A percentile compares a stretch with the other conserved stretches of the same genome.
Conservation (phyloP, 352 stramenopile species). For the Globisporangium apiculatum region DNA sequence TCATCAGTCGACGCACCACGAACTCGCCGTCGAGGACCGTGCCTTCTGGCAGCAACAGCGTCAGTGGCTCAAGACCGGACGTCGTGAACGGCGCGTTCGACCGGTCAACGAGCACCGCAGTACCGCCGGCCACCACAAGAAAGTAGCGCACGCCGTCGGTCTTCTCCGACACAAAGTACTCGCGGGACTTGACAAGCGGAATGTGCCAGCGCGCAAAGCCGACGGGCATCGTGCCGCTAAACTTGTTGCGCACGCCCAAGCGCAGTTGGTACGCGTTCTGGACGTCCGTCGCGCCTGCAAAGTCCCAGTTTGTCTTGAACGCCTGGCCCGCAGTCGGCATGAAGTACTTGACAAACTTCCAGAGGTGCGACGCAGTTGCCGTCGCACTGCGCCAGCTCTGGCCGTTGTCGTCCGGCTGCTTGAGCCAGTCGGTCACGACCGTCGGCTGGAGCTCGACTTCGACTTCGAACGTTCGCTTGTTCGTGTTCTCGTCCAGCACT, state of each 20-base stretch:
- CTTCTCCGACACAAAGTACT: conserved; percentile 90
- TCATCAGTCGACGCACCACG: conserved; percentile 41
- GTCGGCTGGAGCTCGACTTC: conserved; percentile 70
- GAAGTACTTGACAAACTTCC: conserved; percentile 83
- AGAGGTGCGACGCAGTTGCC: conserved; percentile 55
- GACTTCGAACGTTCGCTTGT: conserved; percentile 67
- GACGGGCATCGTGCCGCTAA: conserved; percentile 87
- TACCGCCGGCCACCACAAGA: conserved; percentile 70
- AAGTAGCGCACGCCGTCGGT: conserved; percentile 90
- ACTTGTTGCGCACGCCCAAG: conserved; percentile 70
- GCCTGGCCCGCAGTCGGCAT: conserved; percentile 75
- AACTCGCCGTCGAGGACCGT: conserved; percentile 88
- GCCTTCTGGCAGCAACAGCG: conserved; percentile 70
- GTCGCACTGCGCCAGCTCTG: conserved; percentile 69
- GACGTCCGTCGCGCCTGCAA: conserved; percentile 57
- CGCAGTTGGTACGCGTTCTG: conserved; percentile 76
- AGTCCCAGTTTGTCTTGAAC: conserved; percentile 75
- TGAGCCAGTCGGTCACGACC: conserved; percentile 69
- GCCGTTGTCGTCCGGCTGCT: conserved; percentile 60
- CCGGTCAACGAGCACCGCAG: conserved; percentile 64
- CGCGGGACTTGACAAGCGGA: conserved; percentile 66
- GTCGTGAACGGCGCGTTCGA: conserved; percentile 76
- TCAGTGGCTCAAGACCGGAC: conserved; percentile 72
- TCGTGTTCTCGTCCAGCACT: conserved; percentile 68
- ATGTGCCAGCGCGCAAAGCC: conserved; percentile 90